These are phyloP conservation scores for Juglanconis sp. DNA, from an alignment of 2,329 filamentous ascomycete species.

Conservation along the genomic window DNA sequence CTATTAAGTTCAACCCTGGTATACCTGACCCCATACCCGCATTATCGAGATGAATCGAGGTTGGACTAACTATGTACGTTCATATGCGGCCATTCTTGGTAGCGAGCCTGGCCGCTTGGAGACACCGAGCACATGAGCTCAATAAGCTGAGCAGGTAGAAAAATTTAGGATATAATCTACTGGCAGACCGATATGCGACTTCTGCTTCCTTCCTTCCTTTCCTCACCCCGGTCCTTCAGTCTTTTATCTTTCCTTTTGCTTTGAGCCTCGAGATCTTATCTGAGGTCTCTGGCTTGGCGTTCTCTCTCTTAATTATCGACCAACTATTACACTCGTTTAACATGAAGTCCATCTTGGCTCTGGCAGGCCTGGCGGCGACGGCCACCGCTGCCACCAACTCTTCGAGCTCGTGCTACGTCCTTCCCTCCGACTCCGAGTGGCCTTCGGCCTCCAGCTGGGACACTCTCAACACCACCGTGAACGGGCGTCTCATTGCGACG, in stretches of 20 bases:
- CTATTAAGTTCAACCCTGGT: background rate
- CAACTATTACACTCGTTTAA: background rate
- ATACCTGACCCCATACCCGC: background rate
- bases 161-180: background rate
- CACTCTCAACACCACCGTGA: conserved; percentile 45
- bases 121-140: too few species aligned
- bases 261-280: background rate
- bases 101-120: background rate
- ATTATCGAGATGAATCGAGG: background rate
- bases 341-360: background rate
- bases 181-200: background rate
- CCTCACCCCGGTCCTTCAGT: background rate
- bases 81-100: background rate
- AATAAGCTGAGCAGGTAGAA: too few species aligned
- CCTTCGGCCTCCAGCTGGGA: conserved; percentile 40
- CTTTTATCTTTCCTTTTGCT: background rate
- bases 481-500: conserved; percentile 45
- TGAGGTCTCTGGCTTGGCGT: background rate
- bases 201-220: background rate
- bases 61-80: background rate
- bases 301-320: background rate
- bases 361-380: background rate
- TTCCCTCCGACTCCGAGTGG: conserved; percentile 33
- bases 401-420: background rate
- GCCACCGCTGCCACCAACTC: background rate